phyloP scores from a whole-genome alignment of 2,329 filamentous ascomycete species.

The Pestalotiopsis sp. region DNA sequence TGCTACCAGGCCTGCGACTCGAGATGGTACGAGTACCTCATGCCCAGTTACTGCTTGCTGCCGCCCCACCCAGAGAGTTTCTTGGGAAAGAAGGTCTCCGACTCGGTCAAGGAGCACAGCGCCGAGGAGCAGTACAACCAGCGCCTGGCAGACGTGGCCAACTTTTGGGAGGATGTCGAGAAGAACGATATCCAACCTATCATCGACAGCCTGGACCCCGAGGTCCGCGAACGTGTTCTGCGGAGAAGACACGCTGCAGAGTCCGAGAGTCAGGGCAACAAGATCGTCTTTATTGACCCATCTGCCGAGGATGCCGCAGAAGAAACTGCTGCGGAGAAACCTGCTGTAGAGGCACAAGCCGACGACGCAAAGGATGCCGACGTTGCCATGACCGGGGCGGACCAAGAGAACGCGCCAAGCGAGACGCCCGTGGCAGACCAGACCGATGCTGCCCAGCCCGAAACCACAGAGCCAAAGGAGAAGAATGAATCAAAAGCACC shows the following conservation, averaged over 20 bases:
- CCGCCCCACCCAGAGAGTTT: constrained; percentile 90
- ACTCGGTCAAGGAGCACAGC: constrained; percentile 73
- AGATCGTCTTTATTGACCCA: constrained; percentile 14
- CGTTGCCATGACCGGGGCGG: neutral
- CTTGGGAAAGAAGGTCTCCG: constrained; percentile 80
- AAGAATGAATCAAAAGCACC: constrained; percentile 37
- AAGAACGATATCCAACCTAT: constrained; percentile 78
- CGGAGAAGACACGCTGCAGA: constrained; percentile 58
- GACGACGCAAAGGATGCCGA: neutral
- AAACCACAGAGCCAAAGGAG: constrained; percentile 25
- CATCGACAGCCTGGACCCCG: constrained; percentile 63
- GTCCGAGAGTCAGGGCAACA: constrained; percentile 3
- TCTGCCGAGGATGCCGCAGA: constrained; percentile 20
- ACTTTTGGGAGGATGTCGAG: constrained; percentile 84
- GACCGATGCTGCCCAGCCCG: constrained; percentile 25
- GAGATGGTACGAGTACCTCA: constrained; percentile 94
- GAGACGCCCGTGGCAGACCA: neutral
- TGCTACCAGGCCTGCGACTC: constrained; percentile 96
- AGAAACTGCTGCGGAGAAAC: constrained; percentile 20
- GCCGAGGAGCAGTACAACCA: constrained; percentile 69
- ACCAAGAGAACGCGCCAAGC: constrained; percentile 12
- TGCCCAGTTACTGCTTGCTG: constrained; percentile 89
- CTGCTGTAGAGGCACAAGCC: constrained; percentile 14
- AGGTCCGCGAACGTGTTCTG: constrained; percentile 64
- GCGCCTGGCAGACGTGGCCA: constrained; percentile 75